Conservation (phyloP, 768 basidiomycete genomes). For the Pluteus cervinus region DNA sequence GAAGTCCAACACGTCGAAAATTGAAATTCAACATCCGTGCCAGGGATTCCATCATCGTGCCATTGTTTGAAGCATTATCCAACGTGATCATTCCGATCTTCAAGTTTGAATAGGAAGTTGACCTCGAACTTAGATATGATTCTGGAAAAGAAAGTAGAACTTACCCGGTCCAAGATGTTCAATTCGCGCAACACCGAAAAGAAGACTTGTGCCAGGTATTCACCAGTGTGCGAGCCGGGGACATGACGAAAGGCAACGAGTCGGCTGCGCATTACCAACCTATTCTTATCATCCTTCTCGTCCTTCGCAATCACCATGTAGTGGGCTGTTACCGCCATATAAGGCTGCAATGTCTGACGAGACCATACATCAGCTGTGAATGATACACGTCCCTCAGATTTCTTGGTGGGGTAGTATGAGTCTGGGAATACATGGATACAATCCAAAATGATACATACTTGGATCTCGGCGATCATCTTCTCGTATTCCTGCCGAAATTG, state of each 20-base stretch:
- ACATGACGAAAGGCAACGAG: conserved; percentile 25
- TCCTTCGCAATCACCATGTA: conserved; percentile 13
- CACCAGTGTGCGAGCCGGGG: conserved; percentile 23
- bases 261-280: conserved; percentile 15
- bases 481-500: conserved; percentile 15
- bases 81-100: conserved; percentile 23
- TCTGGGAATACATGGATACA: conserved; percentile 7
- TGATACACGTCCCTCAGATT: conserved; percentile 19
- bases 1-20: too few relatives aligned
- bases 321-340: conserved; percentile 27
- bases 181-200: conserved; percentile 18
- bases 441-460: conserved; percentile 12
- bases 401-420: conserved; percentile 10
- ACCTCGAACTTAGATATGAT: neutral
- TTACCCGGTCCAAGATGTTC: conserved; percentile 15
- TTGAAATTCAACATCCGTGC: too few relatives aligned
- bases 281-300: too few relatives aligned
- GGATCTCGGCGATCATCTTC: conserved; percentile 14
- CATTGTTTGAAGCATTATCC: conserved; percentile 30
- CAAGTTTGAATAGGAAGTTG: neutral
- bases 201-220: conserved; percentile 17
- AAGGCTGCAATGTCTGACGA: conserved; percentile 15
- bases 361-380: conserved; percentile 32
- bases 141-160: conserved; percentile 2
- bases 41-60: conserved; percentile 23